Conservation (phyloP, 1,284 basidiomycete genomes). For the Filobasidium uniguttulatum region DNA sequence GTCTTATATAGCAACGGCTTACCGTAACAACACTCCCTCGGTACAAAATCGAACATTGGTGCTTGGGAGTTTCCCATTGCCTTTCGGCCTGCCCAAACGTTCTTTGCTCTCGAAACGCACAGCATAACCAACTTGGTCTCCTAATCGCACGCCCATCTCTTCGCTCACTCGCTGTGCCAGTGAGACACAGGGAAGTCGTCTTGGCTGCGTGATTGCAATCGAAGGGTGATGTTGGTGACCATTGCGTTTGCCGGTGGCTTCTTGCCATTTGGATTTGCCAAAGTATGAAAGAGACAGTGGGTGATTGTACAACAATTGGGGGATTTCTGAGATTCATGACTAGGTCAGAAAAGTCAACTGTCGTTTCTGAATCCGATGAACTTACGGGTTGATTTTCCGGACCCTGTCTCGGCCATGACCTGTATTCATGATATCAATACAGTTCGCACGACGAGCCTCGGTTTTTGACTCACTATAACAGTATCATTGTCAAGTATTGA, state of each 20-base stretch:
- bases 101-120: constrained; percentile 87
- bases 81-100: constrained; percentile 33
- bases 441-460: background rate
- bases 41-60: constrained; percentile 91
- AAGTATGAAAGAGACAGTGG: constrained; percentile 21
- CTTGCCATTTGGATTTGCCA: constrained; percentile 7
- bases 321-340: constrained; percentile 49
- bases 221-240: constrained; percentile 43
- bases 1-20: constrained; percentile 42
- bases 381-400: constrained; percentile 92
- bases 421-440: constrained; percentile 7
- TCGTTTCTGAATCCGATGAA: constrained; percentile 13
- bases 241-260: constrained; percentile 10
- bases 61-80: constrained; percentile 2
- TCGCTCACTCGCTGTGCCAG: constrained; percentile 76
- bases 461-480: constrained; percentile 44
- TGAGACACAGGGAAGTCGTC: constrained; percentile 84
- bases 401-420: constrained; percentile 90
- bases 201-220: constrained; percentile 82
- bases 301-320: constrained; percentile 63
- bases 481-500: constrained; percentile 70
- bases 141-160: constrained; percentile 61
- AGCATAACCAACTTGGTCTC: constrained; percentile 73
- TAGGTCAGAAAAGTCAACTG: background rate
- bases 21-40: constrained; percentile 90